Conservation (phyloP, 1,139 yeast species). For the Pichia terricola region DNA sequence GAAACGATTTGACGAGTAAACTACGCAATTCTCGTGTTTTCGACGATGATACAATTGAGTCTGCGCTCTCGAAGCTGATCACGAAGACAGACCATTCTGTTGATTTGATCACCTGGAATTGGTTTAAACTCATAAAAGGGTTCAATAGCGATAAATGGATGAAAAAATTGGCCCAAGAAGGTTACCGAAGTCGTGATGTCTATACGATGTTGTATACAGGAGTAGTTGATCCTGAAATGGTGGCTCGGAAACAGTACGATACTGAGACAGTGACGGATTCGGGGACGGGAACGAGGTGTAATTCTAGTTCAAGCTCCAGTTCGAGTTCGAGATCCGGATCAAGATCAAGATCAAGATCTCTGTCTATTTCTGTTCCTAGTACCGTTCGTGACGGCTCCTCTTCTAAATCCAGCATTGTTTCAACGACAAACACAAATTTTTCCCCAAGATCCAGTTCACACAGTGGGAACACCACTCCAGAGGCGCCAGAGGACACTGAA, state of each 20-base stretch:
- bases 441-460: too few relatives aligned
- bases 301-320: too few relatives aligned
- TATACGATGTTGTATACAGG: conserved; percentile 8
- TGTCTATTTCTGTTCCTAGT: too few relatives aligned
- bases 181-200: conserved; percentile 6
- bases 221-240: conserved; percentile 2
- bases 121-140: conserved; percentile 4
- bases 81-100: not conserved
- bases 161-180: conserved; percentile 4
- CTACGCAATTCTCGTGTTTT: too few relatives aligned
- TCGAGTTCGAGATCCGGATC: not conserved
- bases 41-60: not conserved
- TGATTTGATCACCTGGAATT: conserved; percentile 7
- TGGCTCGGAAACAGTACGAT: not conserved
- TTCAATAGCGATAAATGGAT: conserved; percentile 3
- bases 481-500: too few relatives aligned
- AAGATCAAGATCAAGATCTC: not conserved
- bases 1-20: not conserved
- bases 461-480: too few relatives aligned
- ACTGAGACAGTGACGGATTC: too few relatives aligned
- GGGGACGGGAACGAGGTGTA: too few relatives aligned
- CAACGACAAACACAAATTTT: too few relatives aligned
- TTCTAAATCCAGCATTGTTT: too few relatives aligned
- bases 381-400: too few relatives aligned
- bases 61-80: not conserved